Evolutionary conservation across 2,329 filamentous ascomycete species (phyloP).

Genomic region (Parasarocladium wereldwijsianum): DNA sequence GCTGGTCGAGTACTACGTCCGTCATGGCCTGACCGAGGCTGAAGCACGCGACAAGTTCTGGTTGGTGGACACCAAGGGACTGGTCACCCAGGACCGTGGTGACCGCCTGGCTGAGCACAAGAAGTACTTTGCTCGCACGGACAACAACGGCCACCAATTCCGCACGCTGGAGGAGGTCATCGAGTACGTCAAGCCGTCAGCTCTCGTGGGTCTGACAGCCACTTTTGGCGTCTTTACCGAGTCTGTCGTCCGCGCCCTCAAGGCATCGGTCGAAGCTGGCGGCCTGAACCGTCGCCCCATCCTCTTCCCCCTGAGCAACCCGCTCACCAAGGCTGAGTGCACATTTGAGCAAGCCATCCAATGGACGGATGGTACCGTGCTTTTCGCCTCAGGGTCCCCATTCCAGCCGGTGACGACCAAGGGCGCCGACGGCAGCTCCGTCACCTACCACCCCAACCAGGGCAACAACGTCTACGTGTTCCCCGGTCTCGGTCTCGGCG

Average conservation of each 20-base stretch:
- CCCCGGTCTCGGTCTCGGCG: conserved; percentile 85
- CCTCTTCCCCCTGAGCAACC: conserved; percentile 94
- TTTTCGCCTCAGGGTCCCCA: conserved; percentile 92
- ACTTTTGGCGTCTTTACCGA: conserved; percentile 92
- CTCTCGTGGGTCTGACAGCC: conserved; percentile 85
- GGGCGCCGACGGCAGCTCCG: conserved; percentile 35
- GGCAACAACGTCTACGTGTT: conserved; percentile 90
- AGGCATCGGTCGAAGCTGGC: conserved; percentile 46
- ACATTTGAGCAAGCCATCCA: conserved; percentile 87
- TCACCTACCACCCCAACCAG: conserved; percentile 65
- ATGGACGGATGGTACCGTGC: conserved; percentile 77
- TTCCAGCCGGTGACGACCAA: conserved; percentile 63
- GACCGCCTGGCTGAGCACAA: conserved; percentile 89
- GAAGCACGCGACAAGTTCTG: conserved; percentile 86
- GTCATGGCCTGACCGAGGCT: conserved; percentile 76
- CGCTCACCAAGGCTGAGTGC: conserved; percentile 91
- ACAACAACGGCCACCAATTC: conserved; percentile 55
- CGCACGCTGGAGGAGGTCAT: conserved; percentile 79
- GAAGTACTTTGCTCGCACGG: conserved; percentile 51
- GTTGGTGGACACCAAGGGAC: conserved; percentile 92
- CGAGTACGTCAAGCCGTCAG: conserved; percentile 87
- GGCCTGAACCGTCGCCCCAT: conserved; percentile 66
- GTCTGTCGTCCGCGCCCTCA: conserved; percentile 59
- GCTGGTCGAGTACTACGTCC: conserved; percentile 92
- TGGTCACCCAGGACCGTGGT: conserved; percentile 84